These are phyloP conservation scores for Fusarium agapanthi DNA, from an alignment of 2,329 filamentous ascomycete species.

Conservation along the genomic window DNA sequence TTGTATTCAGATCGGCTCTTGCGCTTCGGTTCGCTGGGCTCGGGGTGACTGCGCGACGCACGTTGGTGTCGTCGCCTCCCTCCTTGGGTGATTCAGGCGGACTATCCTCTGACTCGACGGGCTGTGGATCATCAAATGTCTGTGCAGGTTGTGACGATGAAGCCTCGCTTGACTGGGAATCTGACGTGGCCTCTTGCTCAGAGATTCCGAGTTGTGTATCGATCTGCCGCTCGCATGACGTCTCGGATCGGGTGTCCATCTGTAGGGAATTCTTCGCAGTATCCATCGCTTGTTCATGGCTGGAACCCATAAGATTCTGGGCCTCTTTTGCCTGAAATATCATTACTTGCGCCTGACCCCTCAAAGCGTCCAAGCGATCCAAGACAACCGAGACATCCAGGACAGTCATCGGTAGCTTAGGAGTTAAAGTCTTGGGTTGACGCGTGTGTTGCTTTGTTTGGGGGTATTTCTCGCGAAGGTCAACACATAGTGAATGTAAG, in stretches of 20 bases:
- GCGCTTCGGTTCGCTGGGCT: neutral
- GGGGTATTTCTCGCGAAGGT: no score
- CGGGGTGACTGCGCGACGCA: neutral
- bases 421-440: no score
- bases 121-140: neutral
- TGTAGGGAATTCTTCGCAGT: neutral
- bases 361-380: no score
- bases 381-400: no score
- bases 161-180: neutral
- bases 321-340: no score
- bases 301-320: neutral
- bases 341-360: no score
- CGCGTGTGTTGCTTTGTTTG: no score
- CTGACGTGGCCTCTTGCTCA: neutral
- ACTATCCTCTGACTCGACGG: neutral
- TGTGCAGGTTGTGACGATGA: neutral
- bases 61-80: neutral
- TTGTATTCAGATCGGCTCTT: neutral
- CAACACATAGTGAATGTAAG: no score
- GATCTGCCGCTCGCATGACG: neutral
- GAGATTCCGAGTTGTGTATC: neutral
- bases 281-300: neutral
- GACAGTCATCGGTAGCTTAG: no score
- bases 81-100: neutral
- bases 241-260: neutral